Evolutionary conservation across 2,329 filamentous ascomycete species (phyloP).

Genomic region (Periconia sp.): DNA sequence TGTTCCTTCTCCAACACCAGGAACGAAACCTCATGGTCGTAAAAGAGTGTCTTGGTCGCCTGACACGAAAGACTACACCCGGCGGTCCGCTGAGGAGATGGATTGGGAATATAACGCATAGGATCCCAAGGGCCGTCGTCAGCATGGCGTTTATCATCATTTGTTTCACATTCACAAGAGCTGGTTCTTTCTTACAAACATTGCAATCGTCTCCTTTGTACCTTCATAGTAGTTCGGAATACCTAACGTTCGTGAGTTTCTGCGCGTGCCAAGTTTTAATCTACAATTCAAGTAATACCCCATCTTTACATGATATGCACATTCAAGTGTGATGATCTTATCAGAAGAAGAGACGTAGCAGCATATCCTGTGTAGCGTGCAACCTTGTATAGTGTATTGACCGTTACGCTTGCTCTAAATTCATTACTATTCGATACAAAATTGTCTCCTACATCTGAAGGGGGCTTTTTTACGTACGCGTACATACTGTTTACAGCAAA

Average conservation of each 20-base stretch:
- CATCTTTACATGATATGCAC: neutral
- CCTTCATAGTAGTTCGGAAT: neutral
- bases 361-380: no score
- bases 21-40: neutral
- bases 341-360: no score
- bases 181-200: neutral
- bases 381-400: no score
- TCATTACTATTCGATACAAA: no score
- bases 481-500: no score
- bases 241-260: neutral
- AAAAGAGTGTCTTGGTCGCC: neutral
- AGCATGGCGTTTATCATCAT: neutral
- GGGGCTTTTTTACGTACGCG: no score
- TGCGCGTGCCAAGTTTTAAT: neutral
- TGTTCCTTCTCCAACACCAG: neutral
- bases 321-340: neutral
- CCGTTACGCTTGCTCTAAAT: no score
- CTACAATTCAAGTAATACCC: neutral
- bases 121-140: neutral
- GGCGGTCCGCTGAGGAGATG: neutral
- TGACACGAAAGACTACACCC: neutral
- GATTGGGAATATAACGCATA: slow-evolving; percentile 1
- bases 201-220: neutral
- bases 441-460: no score
- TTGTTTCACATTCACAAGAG: neutral